phyloP scores from a whole-genome alignment of 352 stramenopile species.

The Globisporangium middletonii region DNA sequence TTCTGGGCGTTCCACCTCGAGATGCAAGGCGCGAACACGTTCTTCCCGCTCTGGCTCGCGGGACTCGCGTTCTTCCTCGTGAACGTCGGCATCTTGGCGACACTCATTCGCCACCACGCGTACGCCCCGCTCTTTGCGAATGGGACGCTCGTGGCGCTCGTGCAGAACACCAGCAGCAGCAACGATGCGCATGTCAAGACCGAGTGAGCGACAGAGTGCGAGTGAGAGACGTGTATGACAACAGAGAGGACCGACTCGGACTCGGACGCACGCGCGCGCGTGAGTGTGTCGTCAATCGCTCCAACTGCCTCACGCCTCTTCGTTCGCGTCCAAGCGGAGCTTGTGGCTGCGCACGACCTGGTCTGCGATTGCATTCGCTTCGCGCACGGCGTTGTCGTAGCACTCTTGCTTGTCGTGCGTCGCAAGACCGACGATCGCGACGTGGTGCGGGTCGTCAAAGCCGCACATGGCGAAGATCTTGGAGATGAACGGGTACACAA shows the following conservation, averaged over 20 bases:
- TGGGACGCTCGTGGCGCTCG: conserved; percentile 35
- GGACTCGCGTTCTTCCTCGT: conserved; percentile 87
- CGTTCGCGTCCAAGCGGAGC: conserved; percentile 39
- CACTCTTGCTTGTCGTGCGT: conserved; percentile 61
- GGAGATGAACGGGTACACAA: conserved; percentile 61
- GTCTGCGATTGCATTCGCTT: conserved; percentile 56
- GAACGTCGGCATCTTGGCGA: conserved; percentile 78
- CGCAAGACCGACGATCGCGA: conserved; percentile 55
- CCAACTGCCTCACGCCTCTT: conserved; percentile 1
- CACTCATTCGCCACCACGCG: conserved; percentile 58
- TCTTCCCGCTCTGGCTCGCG: conserved; percentile 83
- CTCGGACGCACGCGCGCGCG: neutral
- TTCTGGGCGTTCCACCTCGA: conserved; percentile 88
- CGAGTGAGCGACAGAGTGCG: neutral
- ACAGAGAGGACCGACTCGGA: no score
- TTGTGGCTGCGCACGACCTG: conserved; percentile 53
- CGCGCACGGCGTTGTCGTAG: conserved; percentile 44
- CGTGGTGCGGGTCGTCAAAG: conserved; percentile 58
- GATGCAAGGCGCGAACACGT: conserved; percentile 88
- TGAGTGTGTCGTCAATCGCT: neutral
- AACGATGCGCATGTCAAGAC: neutral
- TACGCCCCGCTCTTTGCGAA: conserved; percentile 54
- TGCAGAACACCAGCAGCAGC: conserved; percentile 8
- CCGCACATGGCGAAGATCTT: conserved; percentile 77
- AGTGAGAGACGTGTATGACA: no score